Evolutionary conservation across 768 basidiomycete species (phyloP).

Genomic region (Chiua virens): DNA sequence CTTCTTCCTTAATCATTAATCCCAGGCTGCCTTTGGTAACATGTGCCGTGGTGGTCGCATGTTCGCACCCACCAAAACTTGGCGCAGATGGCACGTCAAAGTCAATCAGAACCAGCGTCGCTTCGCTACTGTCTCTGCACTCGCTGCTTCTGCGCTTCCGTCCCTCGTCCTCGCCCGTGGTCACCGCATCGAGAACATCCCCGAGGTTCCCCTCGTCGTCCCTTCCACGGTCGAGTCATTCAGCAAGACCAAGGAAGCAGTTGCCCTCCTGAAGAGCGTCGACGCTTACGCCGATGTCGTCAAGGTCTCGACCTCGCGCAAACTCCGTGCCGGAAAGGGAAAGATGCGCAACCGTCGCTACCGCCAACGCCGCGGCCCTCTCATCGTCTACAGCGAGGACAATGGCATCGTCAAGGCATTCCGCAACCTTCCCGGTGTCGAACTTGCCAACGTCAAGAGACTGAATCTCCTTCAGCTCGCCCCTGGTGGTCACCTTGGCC

Average conservation of each 20-base stretch:
- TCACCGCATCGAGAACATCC: conserved; percentile 96
- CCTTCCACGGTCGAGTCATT: conserved; percentile 76
- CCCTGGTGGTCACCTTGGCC: conserved; percentile 98
- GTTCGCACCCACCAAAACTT: conserved; percentile 99
- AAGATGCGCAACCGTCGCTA: conserved; percentile 97
- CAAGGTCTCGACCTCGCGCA: conserved; percentile 97
- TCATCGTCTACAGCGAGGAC: conserved; percentile 96
- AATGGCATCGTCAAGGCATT: conserved; percentile 97
- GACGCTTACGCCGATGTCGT: conserved; percentile 89
- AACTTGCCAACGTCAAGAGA: conserved; percentile 89
- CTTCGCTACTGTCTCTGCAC: conserved; percentile 95
- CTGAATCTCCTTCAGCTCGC: conserved; percentile 99
- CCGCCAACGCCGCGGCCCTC: conserved; percentile 95
- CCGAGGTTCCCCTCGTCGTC: conserved; percentile 95
- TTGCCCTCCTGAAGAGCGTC: conserved; percentile 87
- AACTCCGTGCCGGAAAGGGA: conserved; percentile 95
- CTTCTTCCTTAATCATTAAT: conserved; percentile 2
- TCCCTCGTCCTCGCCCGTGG: conserved; percentile 98
- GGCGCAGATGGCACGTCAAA: conserved; percentile 99
- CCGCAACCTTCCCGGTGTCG: conserved; percentile 98
- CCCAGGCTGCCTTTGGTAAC: conserved; percentile 97
- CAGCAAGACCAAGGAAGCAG: conserved; percentile 96
- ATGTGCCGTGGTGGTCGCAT: conserved; percentile 99
- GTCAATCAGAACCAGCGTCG: conserved; percentile 99
- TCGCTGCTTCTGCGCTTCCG: conserved; percentile 93